A percentile compares a stretch with the other conserved stretches of the same genome.
These are phyloP conservation scores for Penicillium cinerascens DNA, from an alignment of 495 filamentous ascomycete genomes.

Conservation along the genomic window DNA sequence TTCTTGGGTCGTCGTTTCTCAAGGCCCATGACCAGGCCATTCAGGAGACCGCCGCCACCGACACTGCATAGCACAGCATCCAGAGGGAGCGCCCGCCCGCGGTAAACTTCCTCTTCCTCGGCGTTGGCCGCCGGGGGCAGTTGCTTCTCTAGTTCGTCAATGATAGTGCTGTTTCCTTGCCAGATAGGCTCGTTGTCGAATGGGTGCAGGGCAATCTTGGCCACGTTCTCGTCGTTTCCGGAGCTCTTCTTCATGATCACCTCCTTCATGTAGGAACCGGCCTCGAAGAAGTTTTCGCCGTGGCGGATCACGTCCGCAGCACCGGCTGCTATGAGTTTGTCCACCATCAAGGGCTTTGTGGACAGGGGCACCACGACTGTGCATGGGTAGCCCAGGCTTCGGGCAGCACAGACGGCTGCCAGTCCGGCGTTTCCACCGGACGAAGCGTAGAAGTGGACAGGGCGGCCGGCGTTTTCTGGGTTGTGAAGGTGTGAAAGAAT, in stretches of 20 bases:
- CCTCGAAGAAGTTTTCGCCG: conserved; percentile 72
- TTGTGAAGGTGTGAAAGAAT: conserved; percentile 57
- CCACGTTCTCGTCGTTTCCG: conserved; percentile 42
- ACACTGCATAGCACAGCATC: conserved; percentile 80
- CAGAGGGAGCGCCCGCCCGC: conserved; percentile 34
- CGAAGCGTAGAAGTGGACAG: conserved; percentile 80
- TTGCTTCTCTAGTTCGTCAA: conserved; percentile 69
- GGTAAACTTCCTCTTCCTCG: conserved; percentile 32
- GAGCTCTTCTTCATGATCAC: conserved; percentile 50
- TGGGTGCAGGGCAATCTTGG: conserved; percentile 78
- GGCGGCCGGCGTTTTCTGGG: conserved; percentile 30
- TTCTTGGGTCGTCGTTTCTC: conserved; percentile 41
- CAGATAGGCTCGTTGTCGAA: conserved; percentile 88
- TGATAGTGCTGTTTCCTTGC: conserved; percentile 68
- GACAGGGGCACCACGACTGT: conserved; percentile 77
- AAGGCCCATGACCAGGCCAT: conserved; percentile 73
- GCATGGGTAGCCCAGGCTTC: conserved; percentile 60
- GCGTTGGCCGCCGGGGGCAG: conserved; percentile 38
- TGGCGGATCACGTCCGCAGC: conserved; percentile 66
- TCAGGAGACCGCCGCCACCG: conserved; percentile 84
- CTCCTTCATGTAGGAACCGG: conserved; percentile 67
- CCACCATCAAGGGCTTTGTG: conserved; percentile 68
- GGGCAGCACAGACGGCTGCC: conserved; percentile 78
- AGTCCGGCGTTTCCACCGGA: conserved; percentile 91
- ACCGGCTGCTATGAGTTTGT: conserved; percentile 65